Conservation (phyloP, 2,329 filamentous ascomycete genomes). For the Botrytis squamosa region DNA sequence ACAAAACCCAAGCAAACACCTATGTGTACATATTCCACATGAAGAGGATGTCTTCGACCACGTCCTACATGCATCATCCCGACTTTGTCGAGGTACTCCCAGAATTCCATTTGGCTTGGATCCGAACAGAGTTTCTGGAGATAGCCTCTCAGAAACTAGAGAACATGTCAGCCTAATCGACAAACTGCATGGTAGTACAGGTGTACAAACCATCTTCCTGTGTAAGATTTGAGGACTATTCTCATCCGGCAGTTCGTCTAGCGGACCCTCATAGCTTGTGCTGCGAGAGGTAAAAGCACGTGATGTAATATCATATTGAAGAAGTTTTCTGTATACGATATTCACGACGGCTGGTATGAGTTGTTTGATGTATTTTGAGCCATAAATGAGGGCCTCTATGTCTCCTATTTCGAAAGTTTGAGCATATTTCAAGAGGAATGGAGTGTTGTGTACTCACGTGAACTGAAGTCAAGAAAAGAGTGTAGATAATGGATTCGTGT, state of each 20-base stretch:
- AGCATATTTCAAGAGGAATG: neutral
- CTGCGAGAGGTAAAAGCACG: constrained; percentile 66
- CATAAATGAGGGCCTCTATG: constrained; percentile 35
- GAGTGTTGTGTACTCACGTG: neutral
- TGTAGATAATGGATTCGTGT: constrained; percentile 35
- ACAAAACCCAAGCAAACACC: constrained; percentile 71
- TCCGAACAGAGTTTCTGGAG: constrained; percentile 18
- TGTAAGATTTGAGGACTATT: constrained; percentile 69
- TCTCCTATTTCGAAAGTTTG: constrained; percentile 33
- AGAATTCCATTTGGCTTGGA: constrained; percentile 40
- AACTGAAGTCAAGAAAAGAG: constrained; percentile 33
- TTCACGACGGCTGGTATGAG: constrained; percentile 81
- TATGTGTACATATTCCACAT: constrained; percentile 73
- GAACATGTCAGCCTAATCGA: neutral
- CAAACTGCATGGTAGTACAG: neutral
- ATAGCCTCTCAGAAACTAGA: constrained; percentile 13
- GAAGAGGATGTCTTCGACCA: constrained; percentile 15
- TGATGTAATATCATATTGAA: constrained; percentile 79
- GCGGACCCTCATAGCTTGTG: constrained; percentile 61
- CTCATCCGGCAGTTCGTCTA: constrained; percentile 12
- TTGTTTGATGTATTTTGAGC: constrained; percentile 41
- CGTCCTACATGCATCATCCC: constrained; percentile 43
- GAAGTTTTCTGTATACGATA: constrained; percentile 78
- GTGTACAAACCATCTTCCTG: constrained; percentile 43
- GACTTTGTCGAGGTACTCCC: constrained; percentile 82